Conservation (phyloP, 805 yeast species). For the Saccharomycopsis amapae region DNA sequence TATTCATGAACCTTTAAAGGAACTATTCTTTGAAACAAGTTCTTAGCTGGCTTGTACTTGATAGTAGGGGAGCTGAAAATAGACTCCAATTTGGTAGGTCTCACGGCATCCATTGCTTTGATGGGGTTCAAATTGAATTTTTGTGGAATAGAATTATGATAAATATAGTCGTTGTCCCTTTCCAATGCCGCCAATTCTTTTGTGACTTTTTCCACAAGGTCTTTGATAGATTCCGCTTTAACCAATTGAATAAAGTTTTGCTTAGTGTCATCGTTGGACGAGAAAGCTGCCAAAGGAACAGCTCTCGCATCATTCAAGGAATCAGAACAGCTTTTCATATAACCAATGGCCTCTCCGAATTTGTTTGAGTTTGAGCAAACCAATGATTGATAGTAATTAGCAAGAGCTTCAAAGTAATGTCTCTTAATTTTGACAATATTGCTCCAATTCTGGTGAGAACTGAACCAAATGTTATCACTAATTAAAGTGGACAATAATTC, state of each 20-base stretch:
- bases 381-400: constrained; percentile 54
- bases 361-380: constrained; percentile 43
- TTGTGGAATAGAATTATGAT: constrained; percentile 70
- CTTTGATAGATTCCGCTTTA: constrained; percentile 30
- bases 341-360: constrained; percentile 73
- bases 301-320: constrained; percentile 41
- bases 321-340: constrained; percentile 21
- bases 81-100: constrained; percentile 45
- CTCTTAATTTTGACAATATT: constrained; percentile 45
- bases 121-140: constrained; percentile 54
- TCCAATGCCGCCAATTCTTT: constrained; percentile 37
- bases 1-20: constrained; percentile 86
- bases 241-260: constrained; percentile 19
- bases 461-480: constrained; percentile 19
- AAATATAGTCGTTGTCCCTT: constrained; percentile 86
- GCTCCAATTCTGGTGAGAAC: constrained; percentile 36
- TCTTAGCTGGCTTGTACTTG: constrained; percentile 35
- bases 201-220: constrained; percentile 29
- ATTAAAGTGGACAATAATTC: constrained; percentile 27
- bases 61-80: constrained; percentile 34
- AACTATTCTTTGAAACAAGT: constrained; percentile 69
- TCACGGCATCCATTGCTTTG: constrained; percentile 62
- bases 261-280: constrained; percentile 13
- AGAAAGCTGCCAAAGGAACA: constrained; percentile 6
- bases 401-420: constrained; percentile 49